Evolutionary conservation across 208 protist genomes (phyloP).

Genomic region (Wallacemonas sp.): DNA sequence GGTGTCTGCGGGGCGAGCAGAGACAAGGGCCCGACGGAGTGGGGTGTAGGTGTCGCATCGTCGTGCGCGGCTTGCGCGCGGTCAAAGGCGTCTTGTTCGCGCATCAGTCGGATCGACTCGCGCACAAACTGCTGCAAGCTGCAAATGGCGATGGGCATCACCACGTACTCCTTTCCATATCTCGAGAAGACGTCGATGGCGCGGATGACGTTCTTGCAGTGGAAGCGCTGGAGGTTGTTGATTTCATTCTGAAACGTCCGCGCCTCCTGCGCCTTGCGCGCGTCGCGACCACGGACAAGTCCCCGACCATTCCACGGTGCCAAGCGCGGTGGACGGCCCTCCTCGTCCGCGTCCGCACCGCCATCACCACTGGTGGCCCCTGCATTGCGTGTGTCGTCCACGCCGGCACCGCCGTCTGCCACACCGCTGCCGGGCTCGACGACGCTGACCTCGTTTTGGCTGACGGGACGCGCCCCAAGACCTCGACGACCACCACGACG

Average conservation of each 20-base stretch:
- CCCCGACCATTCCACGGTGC: background rate
- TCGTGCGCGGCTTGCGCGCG: slow-evolving; percentile 11
- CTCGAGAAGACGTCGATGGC: slow-evolving; percentile 76
- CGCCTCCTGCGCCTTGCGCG: slow-evolving; percentile 21
- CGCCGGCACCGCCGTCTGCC: background rate
- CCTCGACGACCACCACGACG: slow-evolving; percentile 3
- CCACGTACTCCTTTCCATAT: slow-evolving; percentile 79
- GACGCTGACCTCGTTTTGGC: background rate
- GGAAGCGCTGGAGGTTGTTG: slow-evolving; percentile 83
- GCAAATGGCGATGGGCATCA: slow-evolving; percentile 83
- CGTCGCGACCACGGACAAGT: slow-evolving; percentile 17
- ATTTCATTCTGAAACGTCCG: slow-evolving; percentile 49
- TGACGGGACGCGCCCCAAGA: background rate
- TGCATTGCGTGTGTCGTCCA: background rate
- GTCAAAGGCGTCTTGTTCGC: slow-evolving; percentile 23
- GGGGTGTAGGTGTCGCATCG: background rate
- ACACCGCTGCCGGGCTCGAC: background rate
- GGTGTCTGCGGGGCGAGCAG: background rate
- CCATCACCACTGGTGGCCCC: background rate
- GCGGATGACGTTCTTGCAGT: slow-evolving; percentile 73
- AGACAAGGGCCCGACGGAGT: background rate
- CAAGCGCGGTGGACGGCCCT: background rate
- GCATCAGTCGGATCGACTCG: slow-evolving; percentile 31
- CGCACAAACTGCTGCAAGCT: slow-evolving; percentile 70
- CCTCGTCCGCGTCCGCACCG: background rate